These are phyloP conservation scores for Trypanosoma grayi DNA, from an alignment of 208 protist genomes.

Conservation along the genomic window DNA sequence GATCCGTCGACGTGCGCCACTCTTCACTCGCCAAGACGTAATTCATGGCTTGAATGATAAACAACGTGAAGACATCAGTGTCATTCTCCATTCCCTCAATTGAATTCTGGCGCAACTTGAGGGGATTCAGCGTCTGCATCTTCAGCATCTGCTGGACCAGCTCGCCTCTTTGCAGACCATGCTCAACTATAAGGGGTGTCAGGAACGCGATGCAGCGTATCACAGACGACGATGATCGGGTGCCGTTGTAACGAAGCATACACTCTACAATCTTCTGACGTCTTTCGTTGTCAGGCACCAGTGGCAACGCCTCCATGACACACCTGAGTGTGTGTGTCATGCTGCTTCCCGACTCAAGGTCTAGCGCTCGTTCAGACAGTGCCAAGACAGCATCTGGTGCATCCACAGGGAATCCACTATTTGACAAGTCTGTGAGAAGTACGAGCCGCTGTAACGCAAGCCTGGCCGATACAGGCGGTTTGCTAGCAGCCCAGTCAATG, in stretches of 20 bases:
- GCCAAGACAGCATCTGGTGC: not conserved
- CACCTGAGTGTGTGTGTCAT: conserved; percentile 21
- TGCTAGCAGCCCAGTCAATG: conserved; percentile 12
- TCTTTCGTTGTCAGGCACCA: conserved; percentile 10
- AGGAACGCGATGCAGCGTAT: conserved; percentile 45
- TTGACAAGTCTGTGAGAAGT: conserved; percentile 11
- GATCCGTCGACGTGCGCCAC: conserved; percentile 21
- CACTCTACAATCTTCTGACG: conserved; percentile 29
- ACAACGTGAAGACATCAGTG: conserved; percentile 9
- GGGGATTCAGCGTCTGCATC: conserved; percentile 33
- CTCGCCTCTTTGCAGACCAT: conserved; percentile 23
- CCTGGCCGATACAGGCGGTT: not conserved
- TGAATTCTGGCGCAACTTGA: conserved; percentile 19
- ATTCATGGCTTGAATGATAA: conserved; percentile 26
- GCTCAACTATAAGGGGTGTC: conserved; percentile 25
- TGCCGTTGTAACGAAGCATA: conserved; percentile 32
- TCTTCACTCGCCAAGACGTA: conserved; percentile 22
- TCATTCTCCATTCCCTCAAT: conserved; percentile 13
- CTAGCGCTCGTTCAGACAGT: conserved; percentile 8
- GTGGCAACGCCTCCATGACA: conserved; percentile 15
- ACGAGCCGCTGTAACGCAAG: conserved; percentile 11
- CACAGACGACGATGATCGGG: conserved; percentile 15
- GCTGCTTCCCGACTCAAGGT: conserved; percentile 18
- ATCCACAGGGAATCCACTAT: conserved; percentile 4
- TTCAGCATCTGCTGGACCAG: conserved; percentile 35